Conservation (phyloP, 257 asterid species). For the Leptodermis oblonga region DNA sequence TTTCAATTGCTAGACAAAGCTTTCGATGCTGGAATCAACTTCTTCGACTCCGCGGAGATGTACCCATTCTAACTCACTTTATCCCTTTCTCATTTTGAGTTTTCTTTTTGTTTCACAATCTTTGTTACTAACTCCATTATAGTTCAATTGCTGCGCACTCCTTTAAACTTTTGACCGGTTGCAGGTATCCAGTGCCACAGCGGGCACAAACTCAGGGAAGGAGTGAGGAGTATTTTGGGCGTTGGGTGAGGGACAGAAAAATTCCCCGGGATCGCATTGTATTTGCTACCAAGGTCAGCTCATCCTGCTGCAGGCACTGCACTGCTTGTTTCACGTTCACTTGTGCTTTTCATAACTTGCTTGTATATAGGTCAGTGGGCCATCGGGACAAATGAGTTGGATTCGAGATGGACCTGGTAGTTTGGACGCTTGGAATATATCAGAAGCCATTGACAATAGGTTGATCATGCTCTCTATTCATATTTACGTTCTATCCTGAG, state of each 20-base stretch:
- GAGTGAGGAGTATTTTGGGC: slow-evolving; percentile 71
- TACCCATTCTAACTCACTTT: slow-evolving; percentile 6
- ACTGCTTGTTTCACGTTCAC: too few relatives aligned
- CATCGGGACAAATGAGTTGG: too few relatives aligned
- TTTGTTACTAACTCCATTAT: too few relatives aligned
- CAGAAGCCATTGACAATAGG: too few relatives aligned
- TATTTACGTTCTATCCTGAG: too few relatives aligned
- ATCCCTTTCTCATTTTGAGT: neutral
- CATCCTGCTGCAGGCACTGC: too few relatives aligned
- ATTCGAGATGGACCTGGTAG: too few relatives aligned
- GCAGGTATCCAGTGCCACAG: slow-evolving; percentile 92
- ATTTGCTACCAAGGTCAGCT: slow-evolving; percentile 73
- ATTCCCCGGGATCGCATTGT: slow-evolving; percentile 60
- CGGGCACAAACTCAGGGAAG: slow-evolving; percentile 79
- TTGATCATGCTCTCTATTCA: too few relatives aligned
- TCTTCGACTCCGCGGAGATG: slow-evolving; percentile 91
- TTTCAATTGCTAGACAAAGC: slow-evolving; percentile 74
- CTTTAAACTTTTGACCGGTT: neutral
- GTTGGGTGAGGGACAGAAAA: slow-evolving; percentile 38
- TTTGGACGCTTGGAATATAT: too few relatives aligned
- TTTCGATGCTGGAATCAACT: slow-evolving; percentile 66
- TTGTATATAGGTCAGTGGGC: too few relatives aligned
- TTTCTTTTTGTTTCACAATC: too few relatives aligned
- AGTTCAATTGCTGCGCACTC: neutral
- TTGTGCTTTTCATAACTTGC: too few relatives aligned